These are phyloP conservation scores for Phytopythium litorale DNA, from an alignment of 352 stramenopile genomes.

Conservation along the genomic window DNA sequence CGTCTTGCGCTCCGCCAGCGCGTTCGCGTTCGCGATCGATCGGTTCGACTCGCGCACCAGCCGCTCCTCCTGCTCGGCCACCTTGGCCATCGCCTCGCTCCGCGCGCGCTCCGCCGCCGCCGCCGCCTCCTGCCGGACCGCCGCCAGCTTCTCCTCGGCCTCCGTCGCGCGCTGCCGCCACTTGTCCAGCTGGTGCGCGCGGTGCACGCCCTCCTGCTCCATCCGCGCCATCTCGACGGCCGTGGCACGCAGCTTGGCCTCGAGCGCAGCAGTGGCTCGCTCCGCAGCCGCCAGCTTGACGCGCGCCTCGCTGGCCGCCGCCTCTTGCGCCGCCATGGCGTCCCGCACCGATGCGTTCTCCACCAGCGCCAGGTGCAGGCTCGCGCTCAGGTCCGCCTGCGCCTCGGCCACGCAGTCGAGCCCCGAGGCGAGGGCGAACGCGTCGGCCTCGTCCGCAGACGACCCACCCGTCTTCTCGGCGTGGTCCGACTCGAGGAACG, in stretches of 20 bases:
- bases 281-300: conserved; percentile 27
- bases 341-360: conserved; percentile 78
- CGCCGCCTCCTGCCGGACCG: conserved; percentile 37
- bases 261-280: conserved; percentile 16
- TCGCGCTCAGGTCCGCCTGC: conserved; percentile 54
- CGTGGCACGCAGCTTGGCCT: conserved; percentile 33
- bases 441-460: conserved; percentile 10
- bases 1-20: conserved; percentile 43
- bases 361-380: conserved; percentile 59
- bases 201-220: conserved; percentile 32
- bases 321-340: conserved; percentile 50
- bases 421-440: conserved; percentile 26
- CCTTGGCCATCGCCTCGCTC: conserved; percentile 31
- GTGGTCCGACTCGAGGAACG: conserved; percentile 62
- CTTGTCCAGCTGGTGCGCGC: conserved; percentile 31
- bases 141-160: conserved; percentile 27
- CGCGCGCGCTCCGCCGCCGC: conserved; percentile 43
- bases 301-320: conserved; percentile 41
- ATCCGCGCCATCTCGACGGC: conserved; percentile 34
- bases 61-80: conserved; percentile 63
- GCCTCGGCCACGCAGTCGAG: conserved; percentile 60
- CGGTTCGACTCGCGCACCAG: conserved; percentile 74
- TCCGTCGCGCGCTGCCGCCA: conserved; percentile 30
- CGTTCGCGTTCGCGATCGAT: conserved; percentile 67
- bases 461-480: conserved; percentile 25